Percentiles rank a stretch among this genome's conserved stretches.
phyloP scores from a whole-genome alignment of 306 rosid species.

The Vachellia collinsii region DNA sequence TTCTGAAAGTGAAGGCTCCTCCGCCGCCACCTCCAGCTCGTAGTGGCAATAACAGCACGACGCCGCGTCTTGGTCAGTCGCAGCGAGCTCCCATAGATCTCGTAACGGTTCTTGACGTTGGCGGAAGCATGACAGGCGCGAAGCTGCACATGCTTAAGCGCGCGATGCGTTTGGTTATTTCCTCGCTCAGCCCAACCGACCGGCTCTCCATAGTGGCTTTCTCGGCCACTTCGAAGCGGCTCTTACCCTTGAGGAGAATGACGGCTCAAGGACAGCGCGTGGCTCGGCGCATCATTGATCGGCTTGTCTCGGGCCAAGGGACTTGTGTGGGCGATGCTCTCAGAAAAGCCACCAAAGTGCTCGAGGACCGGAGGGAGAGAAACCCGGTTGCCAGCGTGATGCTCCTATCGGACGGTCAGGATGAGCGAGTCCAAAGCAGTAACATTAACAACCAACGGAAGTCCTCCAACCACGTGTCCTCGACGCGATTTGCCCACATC shows the following conservation, averaged over 20 bases:
- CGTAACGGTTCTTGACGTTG: slow-evolving; percentile 74
- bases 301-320: slow-evolving; percentile 58
- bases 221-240: slow-evolving; percentile 57
- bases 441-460: slow-evolving; percentile 43
- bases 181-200: slow-evolving; percentile 68
- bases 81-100: slow-evolving; percentile 80
- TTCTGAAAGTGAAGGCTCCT: slow-evolving; percentile 69
- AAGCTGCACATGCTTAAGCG: slow-evolving; percentile 83
- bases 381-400: slow-evolving; percentile 77
- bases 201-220: slow-evolving; percentile 84
- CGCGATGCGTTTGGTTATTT: slow-evolving; percentile 77
- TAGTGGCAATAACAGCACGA: slow-evolving; percentile 8
- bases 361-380: slow-evolving; percentile 74
- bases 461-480: slow-evolving; percentile 43
- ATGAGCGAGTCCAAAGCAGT: slow-evolving; percentile 41
- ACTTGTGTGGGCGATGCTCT: slow-evolving; percentile 56
- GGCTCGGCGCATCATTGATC: slow-evolving; percentile 70
- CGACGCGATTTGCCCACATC: slow-evolving; percentile 75
- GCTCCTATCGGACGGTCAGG: slow-evolving; percentile 76
- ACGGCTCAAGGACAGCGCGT: slow-evolving; percentile 65
- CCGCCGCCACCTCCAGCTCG: slow-evolving; percentile 32
- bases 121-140: slow-evolving; percentile 74
- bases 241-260: slow-evolving; percentile 68
- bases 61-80: slow-evolving; percentile 40
- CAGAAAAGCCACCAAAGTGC: slow-evolving; percentile 68